phyloP scores from a whole-genome alignment of 2,329 filamentous ascomycete genomes.

The Aspergillus ochraceoroseus region DNA sequence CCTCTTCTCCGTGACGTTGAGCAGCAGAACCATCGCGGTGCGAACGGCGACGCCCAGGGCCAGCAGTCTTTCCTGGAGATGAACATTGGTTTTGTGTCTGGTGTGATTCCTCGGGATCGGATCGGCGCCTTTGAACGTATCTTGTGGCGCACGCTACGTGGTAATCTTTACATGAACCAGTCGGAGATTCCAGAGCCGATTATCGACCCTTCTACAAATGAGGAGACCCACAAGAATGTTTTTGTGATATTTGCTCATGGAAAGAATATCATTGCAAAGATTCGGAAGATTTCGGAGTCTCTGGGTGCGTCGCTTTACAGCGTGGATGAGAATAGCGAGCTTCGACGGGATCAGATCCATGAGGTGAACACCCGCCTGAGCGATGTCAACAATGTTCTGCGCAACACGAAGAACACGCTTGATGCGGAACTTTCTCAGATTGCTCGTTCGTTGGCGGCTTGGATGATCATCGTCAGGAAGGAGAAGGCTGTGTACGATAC shows the following conservation, averaged over 20 bases:
- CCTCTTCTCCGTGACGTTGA: slow-evolving; percentile 90
- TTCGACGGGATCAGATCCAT: slow-evolving; percentile 90
- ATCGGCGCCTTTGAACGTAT: slow-evolving; percentile 96
- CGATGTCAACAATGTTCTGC: slow-evolving; percentile 85
- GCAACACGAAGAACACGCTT: slow-evolving; percentile 90
- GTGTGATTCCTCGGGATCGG: slow-evolving; percentile 87
- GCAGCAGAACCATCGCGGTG: slow-evolving; percentile 60
- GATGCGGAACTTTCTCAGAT: slow-evolving; percentile 92
- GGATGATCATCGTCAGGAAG: slow-evolving; percentile 97
- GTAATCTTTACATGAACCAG: slow-evolving; percentile 99
- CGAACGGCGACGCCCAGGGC: slow-evolving; percentile 59
- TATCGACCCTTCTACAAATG: slow-evolving; percentile 86
- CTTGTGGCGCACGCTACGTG: slow-evolving; percentile 91
- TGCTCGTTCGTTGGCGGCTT: slow-evolving; percentile 82
- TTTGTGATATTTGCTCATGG: slow-evolving; percentile 99
- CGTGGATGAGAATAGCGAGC: slow-evolving; percentile 94
- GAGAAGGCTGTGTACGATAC: slow-evolving; percentile 97
- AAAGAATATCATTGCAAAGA: slow-evolving; percentile 97
- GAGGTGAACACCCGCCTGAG: slow-evolving; percentile 92
- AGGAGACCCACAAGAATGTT: slow-evolving; percentile 91
- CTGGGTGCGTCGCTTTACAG: slow-evolving; percentile 93
- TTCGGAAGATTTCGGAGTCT: slow-evolving; percentile 97
- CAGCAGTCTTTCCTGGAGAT: slow-evolving; percentile 91
- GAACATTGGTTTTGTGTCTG: slow-evolving; percentile 98
- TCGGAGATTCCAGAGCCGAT: slow-evolving; percentile 94